Base-by-base conservation (phyloP, 768 basidiomycete species). In the Cubamyces sp. region DNA sequence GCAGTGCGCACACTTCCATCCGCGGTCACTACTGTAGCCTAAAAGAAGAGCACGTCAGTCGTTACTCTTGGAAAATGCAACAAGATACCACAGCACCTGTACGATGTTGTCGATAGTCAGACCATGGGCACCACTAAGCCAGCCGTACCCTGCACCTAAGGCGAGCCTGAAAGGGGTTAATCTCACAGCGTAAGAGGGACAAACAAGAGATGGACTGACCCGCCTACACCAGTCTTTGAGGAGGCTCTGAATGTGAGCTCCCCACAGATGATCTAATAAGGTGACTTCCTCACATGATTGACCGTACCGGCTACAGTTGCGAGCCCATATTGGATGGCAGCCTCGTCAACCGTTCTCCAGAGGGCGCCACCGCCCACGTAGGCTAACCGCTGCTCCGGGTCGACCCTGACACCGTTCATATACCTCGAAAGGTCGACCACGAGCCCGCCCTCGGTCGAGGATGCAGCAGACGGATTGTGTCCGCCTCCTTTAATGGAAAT, bases 121-220 rank as follows among this genome's bases (percentile, higher is more conserved):
- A 6, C 84, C 83, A 55, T 74, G 56, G 28, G 69, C 65, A 26
- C 68, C 75, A 40, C 74, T 79, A 8, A 86, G 77, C 75, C 75
- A 84, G 14, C 85, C 85, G 60, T 78, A 83, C 3, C 84, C 85
- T 11, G 84, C 84, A 34, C 84, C 85, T 15, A 86, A 73, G 16
- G 75, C 75, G 5, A 85, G 76, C 6, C 82, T 83, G 54, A 18
- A 18, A n/a, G 14, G 15, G 19, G 19, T 34, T 12, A 58, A 7
- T 11, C 1, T 9, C 21, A 26, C 37, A 34, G 16, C 59, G 55
- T 15, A n/a, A 49, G 15, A 42, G 16, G 26, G 41, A 34, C 19
- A 54, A 59, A 11, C 19, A 45, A 19, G 43, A 23, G 37, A 45
- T 7, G 23, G 34, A 57, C 77, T 25, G 41, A 83, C 81, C 82